Evolutionary conservation across 345 rosid species (phyloP).

Genomic region (Dimocarpus longan): DNA sequence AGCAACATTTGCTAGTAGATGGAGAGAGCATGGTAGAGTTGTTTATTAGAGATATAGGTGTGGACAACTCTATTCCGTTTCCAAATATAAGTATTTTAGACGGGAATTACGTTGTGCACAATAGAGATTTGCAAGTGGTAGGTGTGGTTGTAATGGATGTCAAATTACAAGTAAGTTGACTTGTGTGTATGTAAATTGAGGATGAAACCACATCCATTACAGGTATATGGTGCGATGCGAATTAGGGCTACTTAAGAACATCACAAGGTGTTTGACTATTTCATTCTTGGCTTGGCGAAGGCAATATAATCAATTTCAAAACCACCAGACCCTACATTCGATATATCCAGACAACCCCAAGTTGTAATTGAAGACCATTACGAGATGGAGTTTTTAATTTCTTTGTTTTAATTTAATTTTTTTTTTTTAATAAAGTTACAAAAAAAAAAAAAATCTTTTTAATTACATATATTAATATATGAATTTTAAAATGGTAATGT

Average conservation of each 20-base stretch:
- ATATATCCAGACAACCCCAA: no score
- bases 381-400: no score
- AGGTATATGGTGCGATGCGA: not conserved
- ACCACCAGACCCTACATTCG: no score
- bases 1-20: conserved; percentile 46
- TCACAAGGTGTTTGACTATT: not conserved
- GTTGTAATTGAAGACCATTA: no score
- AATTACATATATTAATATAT: no score
- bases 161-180: not conserved
- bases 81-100: conserved; percentile 36
- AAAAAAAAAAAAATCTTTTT: no score
- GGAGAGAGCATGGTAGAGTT: conserved; percentile 29
- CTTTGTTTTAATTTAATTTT: no score
- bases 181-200: not conserved
- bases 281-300: not conserved
- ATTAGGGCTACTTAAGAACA: no score
- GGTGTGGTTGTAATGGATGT: not conserved
- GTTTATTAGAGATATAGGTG: conserved; percentile 31
- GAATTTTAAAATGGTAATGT: no score
- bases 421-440: no score
- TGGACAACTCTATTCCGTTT: conserved; percentile 42
- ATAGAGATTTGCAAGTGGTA: not conserved
- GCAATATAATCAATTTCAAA: no score
- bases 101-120: conserved; percentile 47
- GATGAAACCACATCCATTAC: conserved; percentile 24